These are phyloP conservation scores for Leccinum rimulosum DNA, from an alignment of 768 basidiomycete species.

Conservation along the genomic window DNA sequence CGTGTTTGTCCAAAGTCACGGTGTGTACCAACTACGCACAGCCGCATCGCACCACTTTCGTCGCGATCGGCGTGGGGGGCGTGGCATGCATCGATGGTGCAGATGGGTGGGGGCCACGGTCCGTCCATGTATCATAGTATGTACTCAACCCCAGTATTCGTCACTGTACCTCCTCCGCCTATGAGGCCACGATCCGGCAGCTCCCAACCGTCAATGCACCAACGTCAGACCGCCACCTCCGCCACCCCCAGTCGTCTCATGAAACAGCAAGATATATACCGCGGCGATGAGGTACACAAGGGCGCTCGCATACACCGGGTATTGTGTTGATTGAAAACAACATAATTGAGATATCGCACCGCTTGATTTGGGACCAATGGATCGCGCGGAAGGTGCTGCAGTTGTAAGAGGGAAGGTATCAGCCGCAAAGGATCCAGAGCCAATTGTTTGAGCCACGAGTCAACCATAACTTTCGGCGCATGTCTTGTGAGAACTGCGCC, in stretches of 20 bases:
- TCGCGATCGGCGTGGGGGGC: too few relatives aligned
- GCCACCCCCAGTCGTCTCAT: slow-evolving; percentile 40
- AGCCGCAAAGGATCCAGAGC: slow-evolving; percentile 79
- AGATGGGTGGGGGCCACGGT: too few relatives aligned
- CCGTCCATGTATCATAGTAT: too few relatives aligned
- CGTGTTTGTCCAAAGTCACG: too few relatives aligned
- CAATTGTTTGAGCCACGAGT: slow-evolving; percentile 86
- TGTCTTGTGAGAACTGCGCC: slow-evolving; percentile 84
- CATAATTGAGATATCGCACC: slow-evolving; percentile 82
- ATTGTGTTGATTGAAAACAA: slow-evolving; percentile 77
- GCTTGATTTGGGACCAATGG: slow-evolving; percentile 46
- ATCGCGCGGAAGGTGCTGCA: slow-evolving; percentile 65
- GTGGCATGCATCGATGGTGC: too few relatives aligned
- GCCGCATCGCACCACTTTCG: too few relatives aligned
- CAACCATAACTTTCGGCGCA: slow-evolving; percentile 85
- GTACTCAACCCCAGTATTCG: too few relatives aligned
- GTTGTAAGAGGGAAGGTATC: slow-evolving; percentile 83
- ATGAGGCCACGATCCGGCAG: too few relatives aligned
- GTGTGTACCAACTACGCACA: too few relatives aligned
- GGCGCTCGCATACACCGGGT: slow-evolving; percentile 71
- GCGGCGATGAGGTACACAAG: slow-evolving; percentile 63
- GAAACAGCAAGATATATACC: slow-evolving; percentile 57
- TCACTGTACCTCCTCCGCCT: too few relatives aligned
- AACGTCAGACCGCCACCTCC: slow-evolving; percentile 12
- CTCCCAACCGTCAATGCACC: slow-evolving; percentile 17